Base-by-base conservation (phyloP, 2,329 filamentous ascomycete genomes). In the Macrophomina pseudophaseolina region DNA sequence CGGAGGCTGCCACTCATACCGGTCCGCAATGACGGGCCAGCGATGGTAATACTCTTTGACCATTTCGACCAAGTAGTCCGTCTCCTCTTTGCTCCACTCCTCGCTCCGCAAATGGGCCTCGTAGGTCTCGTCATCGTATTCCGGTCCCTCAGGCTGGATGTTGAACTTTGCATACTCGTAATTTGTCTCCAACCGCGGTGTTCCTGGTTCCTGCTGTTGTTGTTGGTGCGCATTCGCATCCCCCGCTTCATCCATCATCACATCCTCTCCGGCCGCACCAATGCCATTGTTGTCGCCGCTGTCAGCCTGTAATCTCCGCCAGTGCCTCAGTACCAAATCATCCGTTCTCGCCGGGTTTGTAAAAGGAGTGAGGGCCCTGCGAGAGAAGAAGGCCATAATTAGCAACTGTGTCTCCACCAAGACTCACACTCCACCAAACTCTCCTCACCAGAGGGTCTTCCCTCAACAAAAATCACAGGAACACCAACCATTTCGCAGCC, bases 11-110 rank as follows among this genome's bases (percentile, higher is more conserved):
- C 87, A 97, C 64, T 97, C 92, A 80, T 97, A 99, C 67, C 94
- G 91, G 78, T 99, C 95, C 84, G 90, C 92, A 68, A 99, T 92
- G 16, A 98, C 78, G 3, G 94, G 86, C 93, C 95, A 99, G 71
- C 95, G 90, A 68, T 97, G 85, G 74, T 97, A 93, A 74, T 89
- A 97, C 54, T 94, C 90, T 66, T 85, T 85, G 14, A 88, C 91
- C 42, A 94, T 77, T 3, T 87, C 82, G 75, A 98, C 86, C 69
- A 99, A 80, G 75, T 97, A 97, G 75, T 97, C 93, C 8, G 95
- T 99, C 80, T 99, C 95, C 72, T 95, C 90, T 74, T 91, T 92
- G 14, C 91, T 90, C 95, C 95, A 99, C 72, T 94, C 89, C 14
- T 87, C 83, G 74, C 85, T 90, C 72, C 88, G 86, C 60, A 99